Base-by-base conservation (phyloP, 2,329 filamentous ascomycete species). In the Lizonia empirigonia region DNA sequence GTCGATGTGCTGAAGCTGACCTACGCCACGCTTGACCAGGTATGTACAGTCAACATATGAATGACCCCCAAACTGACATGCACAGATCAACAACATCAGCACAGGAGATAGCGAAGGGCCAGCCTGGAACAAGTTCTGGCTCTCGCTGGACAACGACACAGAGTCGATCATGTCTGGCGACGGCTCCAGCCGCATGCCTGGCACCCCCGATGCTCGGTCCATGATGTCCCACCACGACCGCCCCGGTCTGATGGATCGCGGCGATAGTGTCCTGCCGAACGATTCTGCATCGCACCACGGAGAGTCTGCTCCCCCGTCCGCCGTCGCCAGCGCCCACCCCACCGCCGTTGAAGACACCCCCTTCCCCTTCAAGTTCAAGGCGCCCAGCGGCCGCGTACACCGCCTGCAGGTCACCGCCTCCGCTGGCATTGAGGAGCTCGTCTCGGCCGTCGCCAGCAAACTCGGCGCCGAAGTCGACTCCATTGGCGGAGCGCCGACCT, bases 41-140 rank as follows among this genome's bases (percentile, higher is more conserved):
- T 96, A 76, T 44, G 74, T 62, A 36, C 15, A 13, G 4, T 38
- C 18, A 6, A 29, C 23, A n/a, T 18, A 13, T 5, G n/a, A 5
- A n/a, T n/a, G n/a, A n/a, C n/a, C n/a, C n/a, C n/a, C n/a, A n/a
- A n/a, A n/a, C n/a, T n/a, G n/a, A n/a, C n/a, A 35, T 23, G 13
- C 41, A 1, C 33, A 87, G 82, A 86, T 88, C 69, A 97, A 97
- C 79, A 91, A 90, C 52, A 97, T 99, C 87, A 86, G 84, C 32
- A 91, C 87, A 44, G 84, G 85, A 33, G 93, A 96, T 70, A 91
- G 85, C 64, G 94, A 99, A 76, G 94, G 94, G 0, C 94, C 94
- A 5, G 94, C 94, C 6, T 99, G 94, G 94, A 97, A 97, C 80
- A 99, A 97, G 76, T 99, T 99, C 78, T 99, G 94, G 94, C 81